A percentile compares a stretch with the other conserved stretches of the same genome.
Evolutionary conservation across 2,329 filamentous ascomycete species (phyloP).

Genomic region (Chaetomium sp.): DNA sequence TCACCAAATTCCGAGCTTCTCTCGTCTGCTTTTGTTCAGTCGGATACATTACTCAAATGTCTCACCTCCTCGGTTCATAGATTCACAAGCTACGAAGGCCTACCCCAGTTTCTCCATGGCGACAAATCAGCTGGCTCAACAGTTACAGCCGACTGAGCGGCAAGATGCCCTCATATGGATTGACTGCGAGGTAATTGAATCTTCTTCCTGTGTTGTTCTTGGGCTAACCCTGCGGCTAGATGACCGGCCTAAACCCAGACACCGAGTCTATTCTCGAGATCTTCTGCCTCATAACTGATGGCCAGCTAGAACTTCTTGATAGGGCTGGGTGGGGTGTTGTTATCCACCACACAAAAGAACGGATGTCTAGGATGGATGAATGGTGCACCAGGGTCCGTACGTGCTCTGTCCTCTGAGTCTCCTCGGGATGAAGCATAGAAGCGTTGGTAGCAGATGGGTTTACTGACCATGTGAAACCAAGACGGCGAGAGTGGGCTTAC

Average conservation of each 20-base stretch:
- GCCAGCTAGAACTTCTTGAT: conserved; percentile 69
- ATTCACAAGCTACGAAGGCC: too few relatives aligned
- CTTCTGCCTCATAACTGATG: conserved; percentile 84
- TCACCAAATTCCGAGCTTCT: too few relatives aligned
- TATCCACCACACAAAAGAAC: conserved; percentile 64
- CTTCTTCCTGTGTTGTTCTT: conserved; percentile 6
- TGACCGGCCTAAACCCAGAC: conserved; percentile 79
- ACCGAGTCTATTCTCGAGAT: conserved; percentile 85
- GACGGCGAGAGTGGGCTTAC: conserved; percentile 75
- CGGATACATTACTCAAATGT: too few relatives aligned
- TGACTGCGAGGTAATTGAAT: conserved; percentile 50
- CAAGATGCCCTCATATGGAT: conserved; percentile 75
- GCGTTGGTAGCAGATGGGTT: not conserved
- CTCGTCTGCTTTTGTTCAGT: too few relatives aligned
- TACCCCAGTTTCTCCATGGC: not conserved
- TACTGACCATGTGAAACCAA: not conserved
- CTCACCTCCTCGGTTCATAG: too few relatives aligned
- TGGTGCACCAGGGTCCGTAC: conserved; percentile 74
- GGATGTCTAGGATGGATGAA: conserved; percentile 72
- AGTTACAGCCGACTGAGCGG: not conserved
- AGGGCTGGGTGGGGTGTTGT: conserved; percentile 70
- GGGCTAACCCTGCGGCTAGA: conserved; percentile 45
- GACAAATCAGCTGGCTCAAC: not conserved
- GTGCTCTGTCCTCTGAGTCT: not conserved
- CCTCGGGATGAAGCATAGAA: not conserved